A percentile compares a stretch with the other conserved stretches of the same genome.
These are phyloP conservation scores for Thermochaetoides thermophila DNA, from an alignment of 495 filamentous ascomycete species.

Conservation along the genomic window DNA sequence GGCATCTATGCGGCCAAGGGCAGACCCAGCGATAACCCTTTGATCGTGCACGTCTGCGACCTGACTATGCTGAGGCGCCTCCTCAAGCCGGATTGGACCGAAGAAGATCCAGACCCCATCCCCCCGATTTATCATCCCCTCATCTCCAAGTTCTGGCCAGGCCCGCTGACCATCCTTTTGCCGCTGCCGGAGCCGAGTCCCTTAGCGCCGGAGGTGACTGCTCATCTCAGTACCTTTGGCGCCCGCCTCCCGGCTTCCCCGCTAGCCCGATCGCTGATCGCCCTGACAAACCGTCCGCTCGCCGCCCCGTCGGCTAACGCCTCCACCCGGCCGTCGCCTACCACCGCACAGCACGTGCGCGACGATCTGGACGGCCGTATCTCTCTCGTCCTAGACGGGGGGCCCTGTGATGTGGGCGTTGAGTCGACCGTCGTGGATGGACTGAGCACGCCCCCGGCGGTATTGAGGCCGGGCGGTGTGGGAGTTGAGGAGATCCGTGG, in stretches of 20 bases:
- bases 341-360: slow-evolving; percentile 71
- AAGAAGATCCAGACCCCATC: slow-evolving; percentile 32
- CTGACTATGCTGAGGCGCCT: slow-evolving; percentile 60
- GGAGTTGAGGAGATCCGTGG: slow-evolving; percentile 64
- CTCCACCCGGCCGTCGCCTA: slow-evolving; percentile 81
- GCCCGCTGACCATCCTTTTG: slow-evolving; percentile 82
- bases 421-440: slow-evolving; percentile 97
- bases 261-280: slow-evolving; percentile 76
- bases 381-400: slow-evolving; percentile 79
- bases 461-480: slow-evolving; percentile 83
- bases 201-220: slow-evolving; percentile 78
- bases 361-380: slow-evolving; percentile 80
- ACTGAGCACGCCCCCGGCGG: slow-evolving; percentile 58
- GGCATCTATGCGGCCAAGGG: slow-evolving; percentile 87
- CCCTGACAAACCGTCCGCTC: slow-evolving; percentile 57
- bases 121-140: slow-evolving; percentile 71
- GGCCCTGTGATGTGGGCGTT: slow-evolving; percentile 71
- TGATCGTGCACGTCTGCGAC: slow-evolving; percentile 85
- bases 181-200: slow-evolving; percentile 53
- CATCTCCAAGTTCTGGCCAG: slow-evolving; percentile 82
- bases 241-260: slow-evolving; percentile 74
- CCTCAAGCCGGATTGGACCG: neutral
- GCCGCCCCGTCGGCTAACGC: slow-evolving; percentile 95
- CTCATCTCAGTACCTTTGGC: slow-evolving; percentile 69
- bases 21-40: slow-evolving; percentile 80